Conservation (phyloP, 1,139 yeast species). For the Suzukiozyma palmioleophila region DNA sequence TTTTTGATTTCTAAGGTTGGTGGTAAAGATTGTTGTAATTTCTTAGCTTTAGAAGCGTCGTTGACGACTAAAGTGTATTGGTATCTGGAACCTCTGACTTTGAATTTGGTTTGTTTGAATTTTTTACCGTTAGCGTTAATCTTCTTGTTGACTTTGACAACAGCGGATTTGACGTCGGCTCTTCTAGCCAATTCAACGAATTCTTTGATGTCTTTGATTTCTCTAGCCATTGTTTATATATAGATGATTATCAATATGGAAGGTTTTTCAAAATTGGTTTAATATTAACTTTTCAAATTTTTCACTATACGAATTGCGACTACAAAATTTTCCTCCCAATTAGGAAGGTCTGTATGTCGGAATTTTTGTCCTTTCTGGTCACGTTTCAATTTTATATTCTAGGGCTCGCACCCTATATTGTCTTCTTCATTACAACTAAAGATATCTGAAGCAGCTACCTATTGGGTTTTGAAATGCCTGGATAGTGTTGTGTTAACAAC, state of each 20-base stretch:
- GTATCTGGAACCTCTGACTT: conserved; percentile 94
- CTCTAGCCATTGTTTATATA: conserved; percentile 29
- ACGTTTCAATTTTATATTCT: not conserved
- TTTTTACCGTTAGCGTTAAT: conserved; percentile 79
- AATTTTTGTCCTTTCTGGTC: not conserved
- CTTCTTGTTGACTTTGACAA: conserved; percentile 88
- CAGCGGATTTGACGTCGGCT: conserved; percentile 91
- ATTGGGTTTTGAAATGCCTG: too few species aligned
- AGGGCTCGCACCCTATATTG: not conserved
- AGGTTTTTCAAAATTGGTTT: not conserved
- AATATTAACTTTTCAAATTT: not conserved
- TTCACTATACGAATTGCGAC: not conserved
- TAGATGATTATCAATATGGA: conserved; percentile 23
- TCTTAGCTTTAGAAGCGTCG: conserved; percentile 97
- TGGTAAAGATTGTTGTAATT: conserved; percentile 97
- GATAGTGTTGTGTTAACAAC: too few species aligned
- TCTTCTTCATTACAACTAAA: too few species aligned
- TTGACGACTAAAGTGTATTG: conserved; percentile 94
- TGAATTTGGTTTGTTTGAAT: conserved; percentile 95
- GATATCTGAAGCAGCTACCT: too few species aligned
- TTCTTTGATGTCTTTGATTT: conserved; percentile 95
- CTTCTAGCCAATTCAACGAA: conserved; percentile 98
- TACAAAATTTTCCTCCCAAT: conserved; percentile 1
- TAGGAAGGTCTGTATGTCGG: not conserved
- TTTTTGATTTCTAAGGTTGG: conserved; percentile 81